phyloP scores from a whole-genome alignment of 2,329 filamentous ascomycete genomes.

The Plenodomus biglobosus region DNA sequence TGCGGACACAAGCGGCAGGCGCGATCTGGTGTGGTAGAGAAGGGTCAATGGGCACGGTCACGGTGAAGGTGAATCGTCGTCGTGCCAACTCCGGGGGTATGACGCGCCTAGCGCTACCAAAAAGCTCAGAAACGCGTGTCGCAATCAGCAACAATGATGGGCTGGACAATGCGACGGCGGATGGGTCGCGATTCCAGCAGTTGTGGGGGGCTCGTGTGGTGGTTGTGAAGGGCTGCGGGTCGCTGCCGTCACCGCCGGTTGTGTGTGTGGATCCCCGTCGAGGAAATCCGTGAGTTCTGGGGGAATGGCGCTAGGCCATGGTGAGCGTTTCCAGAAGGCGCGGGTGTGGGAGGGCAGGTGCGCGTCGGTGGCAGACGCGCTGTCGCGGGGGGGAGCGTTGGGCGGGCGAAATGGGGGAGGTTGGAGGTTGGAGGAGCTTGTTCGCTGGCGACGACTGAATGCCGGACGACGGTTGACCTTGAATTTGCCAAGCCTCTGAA shows the following conservation, averaged over 20 bases:
- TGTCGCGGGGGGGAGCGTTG: constrained; percentile 18
- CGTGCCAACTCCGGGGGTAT: constrained; percentile 9
- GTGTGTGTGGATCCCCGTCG: constrained; percentile 12
- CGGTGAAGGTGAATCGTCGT: constrained; percentile 8
- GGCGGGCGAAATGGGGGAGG: constrained; percentile 25
- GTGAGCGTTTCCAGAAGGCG: constrained; percentile 14
- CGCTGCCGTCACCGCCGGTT: constrained; percentile 22
- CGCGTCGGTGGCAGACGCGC: constrained; percentile 28
- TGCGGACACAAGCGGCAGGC: constrained; percentile 14
- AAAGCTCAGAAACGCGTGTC: not conserved
- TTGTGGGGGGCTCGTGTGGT: constrained; percentile 6
- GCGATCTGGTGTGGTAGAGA: constrained; percentile 11
- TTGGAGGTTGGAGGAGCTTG: constrained; percentile 37
- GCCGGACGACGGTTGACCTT: constrained; percentile 23
- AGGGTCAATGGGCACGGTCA: constrained; percentile 3
- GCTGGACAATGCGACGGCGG: not conserved
- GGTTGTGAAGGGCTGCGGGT: constrained; percentile 10
- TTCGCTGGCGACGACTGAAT: constrained; percentile 13
- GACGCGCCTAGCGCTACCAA: constrained; percentile 8
- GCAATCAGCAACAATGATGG: not conserved
- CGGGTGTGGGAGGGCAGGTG: constrained; percentile 16
- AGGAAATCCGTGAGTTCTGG: constrained; percentile 16
- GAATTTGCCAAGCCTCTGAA: constrained; percentile 25
- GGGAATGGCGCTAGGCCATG: constrained; percentile 27
- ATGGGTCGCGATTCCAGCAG: not conserved